A percentile compares a stretch with the other conserved stretches of the same genome.
Conservation (phyloP, 179 eudicot species). For the Nepenthes alata region DNA sequence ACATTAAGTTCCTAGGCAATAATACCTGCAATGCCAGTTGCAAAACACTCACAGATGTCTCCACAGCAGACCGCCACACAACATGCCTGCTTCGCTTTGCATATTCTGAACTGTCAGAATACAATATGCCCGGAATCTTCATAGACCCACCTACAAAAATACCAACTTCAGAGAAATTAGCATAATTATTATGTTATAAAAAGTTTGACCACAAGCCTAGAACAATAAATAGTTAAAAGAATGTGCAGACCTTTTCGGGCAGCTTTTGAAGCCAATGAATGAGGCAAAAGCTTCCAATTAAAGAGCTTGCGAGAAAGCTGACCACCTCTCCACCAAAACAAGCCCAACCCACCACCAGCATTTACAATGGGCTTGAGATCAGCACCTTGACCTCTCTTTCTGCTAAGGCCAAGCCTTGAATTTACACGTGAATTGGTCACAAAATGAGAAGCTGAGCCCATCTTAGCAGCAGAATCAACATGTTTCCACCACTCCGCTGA, state of each 20-base stretch:
- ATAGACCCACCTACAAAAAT: constrained; percentile 51
- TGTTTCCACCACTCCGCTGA: constrained; percentile 74
- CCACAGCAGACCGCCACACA: constrained; percentile 86
- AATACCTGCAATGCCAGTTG: constrained; percentile 95
- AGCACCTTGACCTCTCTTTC: constrained; percentile 34
- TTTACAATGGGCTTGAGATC: constrained; percentile 31
- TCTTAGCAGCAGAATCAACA: constrained; percentile 53
- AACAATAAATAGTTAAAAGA: background rate
- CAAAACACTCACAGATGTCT: constrained; percentile 48
- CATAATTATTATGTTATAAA: constrained; percentile 1
- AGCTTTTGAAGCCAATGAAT: constrained; percentile 57
- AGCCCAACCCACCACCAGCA: constrained; percentile 47
- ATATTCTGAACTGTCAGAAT: constrained; percentile 62
- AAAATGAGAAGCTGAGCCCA: constrained; percentile 77
- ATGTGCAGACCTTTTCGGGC: constrained; percentile 71
- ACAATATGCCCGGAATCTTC: constrained; percentile 64
- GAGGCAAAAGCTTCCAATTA: constrained; percentile 82
- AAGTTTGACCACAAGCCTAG: background rate
- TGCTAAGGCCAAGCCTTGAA: constrained; percentile 39
- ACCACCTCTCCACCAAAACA: constrained; percentile 99
- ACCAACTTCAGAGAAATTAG: constrained; percentile 13
- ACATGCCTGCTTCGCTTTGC: constrained; percentile 56
- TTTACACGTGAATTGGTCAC: constrained; percentile 43
- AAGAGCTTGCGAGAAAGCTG: constrained; percentile 64
- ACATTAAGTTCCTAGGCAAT: background rate